These are phyloP conservation scores for Solanum hybrid DNA, from an alignment of 305 asterid genomes.

Conservation along the genomic window DNA sequence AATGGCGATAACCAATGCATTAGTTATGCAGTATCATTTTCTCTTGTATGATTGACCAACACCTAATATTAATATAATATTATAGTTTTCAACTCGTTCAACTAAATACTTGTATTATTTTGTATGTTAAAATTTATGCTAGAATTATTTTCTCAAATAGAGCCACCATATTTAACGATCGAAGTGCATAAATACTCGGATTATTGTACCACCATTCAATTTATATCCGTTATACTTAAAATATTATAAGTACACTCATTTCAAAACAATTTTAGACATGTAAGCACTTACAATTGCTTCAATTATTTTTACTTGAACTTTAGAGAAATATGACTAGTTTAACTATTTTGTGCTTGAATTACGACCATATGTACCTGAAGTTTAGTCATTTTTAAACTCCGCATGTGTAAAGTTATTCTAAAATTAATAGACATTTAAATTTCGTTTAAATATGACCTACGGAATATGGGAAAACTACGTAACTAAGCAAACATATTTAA, in stretches of 20 bases:
- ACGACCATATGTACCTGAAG: neutral
- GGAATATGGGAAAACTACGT: neutral
- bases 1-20: neutral
- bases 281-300: no score
- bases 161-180: neutral
- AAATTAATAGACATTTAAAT: no score
- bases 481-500: neutral
- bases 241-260: neutral
- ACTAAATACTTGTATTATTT: neutral
- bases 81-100: neutral
- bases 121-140: neutral
- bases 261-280: neutral
- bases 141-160: neutral
- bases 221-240: neutral
- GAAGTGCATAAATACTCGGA: neutral
- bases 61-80: neutral
- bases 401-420: neutral
- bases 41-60: neutral
- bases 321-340: no score
- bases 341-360: neutral
- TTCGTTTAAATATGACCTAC: no score
- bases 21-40: neutral
- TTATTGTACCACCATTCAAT: neutral
- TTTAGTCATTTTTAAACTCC: no score
- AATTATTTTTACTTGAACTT: neutral